Base-by-base conservation (phyloP, 257 asterid species). In the Linaria vulgaris region DNA sequence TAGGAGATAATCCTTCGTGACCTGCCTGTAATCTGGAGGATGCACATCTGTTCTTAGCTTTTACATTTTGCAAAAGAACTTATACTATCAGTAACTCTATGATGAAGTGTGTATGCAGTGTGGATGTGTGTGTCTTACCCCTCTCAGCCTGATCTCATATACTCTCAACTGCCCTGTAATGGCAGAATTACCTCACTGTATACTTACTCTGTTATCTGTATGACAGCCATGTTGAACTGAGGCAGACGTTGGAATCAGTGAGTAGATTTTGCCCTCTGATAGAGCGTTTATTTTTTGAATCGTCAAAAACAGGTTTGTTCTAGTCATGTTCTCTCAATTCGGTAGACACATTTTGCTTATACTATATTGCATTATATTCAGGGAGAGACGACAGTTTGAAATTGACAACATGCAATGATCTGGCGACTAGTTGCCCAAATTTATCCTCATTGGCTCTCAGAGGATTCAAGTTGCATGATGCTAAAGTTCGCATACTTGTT, bases 341-440 rank as follows among this genome's bases (percentile, higher is more conserved):
- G 48, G 61, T 62, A 47, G 50, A 25, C 43, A 37, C 61, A 52
- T 31, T 58, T 67, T 76, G 24, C 81, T 74, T 52, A 75, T 64
- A 24, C 59, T 66, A 31, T 44, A 14, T 14, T 68, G 31, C 52
- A 56, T 61, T 14, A n/a, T 58, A 49, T 63, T 56, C 83, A 88
- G 96, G 97, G 71, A 79, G 88, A 76, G 96, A 90, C 73, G 88
- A 84, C 83, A 85, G 88, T 76, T 85, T 90, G 70, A 88, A 80
- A 71, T 51, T 82, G 69, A 77, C 75, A 16, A 80, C 94, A 19
- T 88, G 97, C 79, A 56, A 49, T 66, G 91, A 82, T 68, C 74
- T 88, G 21, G 92, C 85, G 69, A 76, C 56, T 17, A 82, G 69
- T 67, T 88, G 97, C 71, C 91, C 85, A 17, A 22, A 76, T 69